phyloP scores from a whole-genome alignment of 1,139 yeast genomes.

The Geotrichum cucujoidarum region DNA sequence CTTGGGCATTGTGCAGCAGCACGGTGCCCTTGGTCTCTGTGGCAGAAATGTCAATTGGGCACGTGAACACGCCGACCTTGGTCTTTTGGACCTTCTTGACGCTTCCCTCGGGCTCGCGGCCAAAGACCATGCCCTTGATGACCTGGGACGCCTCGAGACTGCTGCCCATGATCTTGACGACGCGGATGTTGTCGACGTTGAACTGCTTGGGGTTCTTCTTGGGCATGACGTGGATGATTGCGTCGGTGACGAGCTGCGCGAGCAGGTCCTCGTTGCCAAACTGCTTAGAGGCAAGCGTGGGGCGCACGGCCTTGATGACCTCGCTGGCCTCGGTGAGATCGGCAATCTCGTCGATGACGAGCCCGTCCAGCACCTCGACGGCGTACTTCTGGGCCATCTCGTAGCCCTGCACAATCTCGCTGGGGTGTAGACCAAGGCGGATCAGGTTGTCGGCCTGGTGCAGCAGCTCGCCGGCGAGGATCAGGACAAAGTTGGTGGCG shows the following conservation, averaged over 20 bases:
- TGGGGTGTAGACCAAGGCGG: conserved; percentile 79
- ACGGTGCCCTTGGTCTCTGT: conserved; percentile 98
- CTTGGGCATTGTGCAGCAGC: conserved; percentile 88
- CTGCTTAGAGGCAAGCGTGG: conserved; percentile 91
- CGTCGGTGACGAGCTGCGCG: conserved; percentile 77
- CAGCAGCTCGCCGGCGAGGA: conserved; percentile 86
- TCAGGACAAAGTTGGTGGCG: conserved; percentile 64
- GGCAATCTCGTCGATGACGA: conserved; percentile 59
- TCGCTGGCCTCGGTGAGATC: conserved; percentile 53
- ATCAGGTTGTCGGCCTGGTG: conserved; percentile 78
- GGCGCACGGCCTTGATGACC: conserved; percentile 68
- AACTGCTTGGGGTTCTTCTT: conserved; percentile 50
- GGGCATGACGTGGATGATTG: conserved; percentile 76
- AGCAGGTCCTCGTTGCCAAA: conserved; percentile 80
- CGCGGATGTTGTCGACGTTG: conserved; percentile 90
- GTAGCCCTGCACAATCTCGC: conserved; percentile 87
- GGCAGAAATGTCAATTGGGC: conserved; percentile 89
- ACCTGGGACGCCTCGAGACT: conserved; percentile 70
- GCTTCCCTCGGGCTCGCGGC: conserved; percentile 91
- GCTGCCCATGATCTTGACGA: conserved; percentile 94
- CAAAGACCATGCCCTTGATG: conserved; percentile 96
- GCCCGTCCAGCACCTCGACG: conserved; percentile 54
- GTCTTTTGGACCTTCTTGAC: conserved; percentile 63
- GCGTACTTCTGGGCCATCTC: conserved; percentile 77
- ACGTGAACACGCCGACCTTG: conserved; percentile 87